Evolutionary conservation across 2,329 filamentous ascomycete species (phyloP).

Genomic region (Colletotrichum lini): DNA sequence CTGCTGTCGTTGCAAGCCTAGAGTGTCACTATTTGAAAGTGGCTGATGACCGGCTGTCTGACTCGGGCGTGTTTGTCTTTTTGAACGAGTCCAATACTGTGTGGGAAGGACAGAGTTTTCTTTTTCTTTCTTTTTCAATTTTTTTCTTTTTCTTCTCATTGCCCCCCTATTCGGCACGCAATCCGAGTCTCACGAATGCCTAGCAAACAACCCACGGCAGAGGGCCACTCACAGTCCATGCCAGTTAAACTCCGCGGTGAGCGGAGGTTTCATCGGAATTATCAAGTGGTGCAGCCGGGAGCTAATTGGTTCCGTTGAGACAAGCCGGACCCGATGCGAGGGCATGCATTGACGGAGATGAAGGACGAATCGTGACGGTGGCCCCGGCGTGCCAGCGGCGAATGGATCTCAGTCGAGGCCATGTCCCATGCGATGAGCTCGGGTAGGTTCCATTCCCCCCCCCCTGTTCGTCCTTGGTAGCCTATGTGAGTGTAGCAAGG

Average conservation of each 20-base stretch:
- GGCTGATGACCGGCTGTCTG: background rate
- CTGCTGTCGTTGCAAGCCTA: no score
- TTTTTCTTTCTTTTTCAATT: no score
- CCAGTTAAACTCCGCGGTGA: background rate
- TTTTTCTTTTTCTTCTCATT: no score
- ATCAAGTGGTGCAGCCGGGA: background rate
- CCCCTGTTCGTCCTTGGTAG: no score
- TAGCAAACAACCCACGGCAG: background rate
- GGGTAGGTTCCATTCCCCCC: background rate
- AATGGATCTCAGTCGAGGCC: background rate
- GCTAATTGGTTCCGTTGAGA: background rate
- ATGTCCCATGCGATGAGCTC: background rate
- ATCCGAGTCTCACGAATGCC: background rate
- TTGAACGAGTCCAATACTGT: no score
- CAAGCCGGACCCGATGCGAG: background rate
- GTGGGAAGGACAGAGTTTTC: no score
- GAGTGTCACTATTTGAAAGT: background rate
- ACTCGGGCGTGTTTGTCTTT: background rate
- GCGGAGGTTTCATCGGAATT: background rate
- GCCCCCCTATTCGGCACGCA: background rate
- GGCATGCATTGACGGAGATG: constrained; percentile 5
- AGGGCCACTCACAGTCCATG: background rate
- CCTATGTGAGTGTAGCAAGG: no score
- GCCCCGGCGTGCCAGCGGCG: constrained; percentile 4
- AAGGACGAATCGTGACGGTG: constrained; percentile 4